Evolutionary conservation across 176 grass and related monocot species (phyloP), one percentile per base, ranked within the genome.

Genomic region (Carex parvula): DNA sequence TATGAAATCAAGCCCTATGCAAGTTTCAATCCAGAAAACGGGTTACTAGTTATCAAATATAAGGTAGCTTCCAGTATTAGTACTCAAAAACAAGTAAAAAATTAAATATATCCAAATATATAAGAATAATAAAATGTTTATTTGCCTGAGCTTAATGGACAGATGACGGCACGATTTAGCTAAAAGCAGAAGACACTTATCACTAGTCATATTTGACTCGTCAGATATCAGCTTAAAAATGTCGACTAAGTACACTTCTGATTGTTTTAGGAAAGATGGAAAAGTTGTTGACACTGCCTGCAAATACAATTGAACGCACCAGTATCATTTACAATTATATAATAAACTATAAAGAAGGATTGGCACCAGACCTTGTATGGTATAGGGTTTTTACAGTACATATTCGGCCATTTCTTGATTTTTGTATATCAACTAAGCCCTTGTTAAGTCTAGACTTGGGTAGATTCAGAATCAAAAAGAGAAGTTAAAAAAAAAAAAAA

Each of bases 121-220:
- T 83, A 67, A 32, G 67, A 69, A 58, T 59, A 73, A 74, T 54
- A 12, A 39, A 86, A 88, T 57, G 62, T 64, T 0, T 42, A 85
- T 89, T 89, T 91, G 92, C 95, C 95, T 93, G 75, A 95, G 92
- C 70, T 84, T 78, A 83, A 87, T 81, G 67, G 91, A 93, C 77
- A 98, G 71, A 86, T 90, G 59, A 46, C 61, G 82, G 68, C 42
- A 64, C 18, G 89, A 92, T 86, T 81, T 93, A 73, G 86, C 88
- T 83, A 98, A 87, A 84, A 95, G 88, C 60, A 70, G 84, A 64
- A 98, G 87, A 72, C 56, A 87, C 84, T 98, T 98, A 84, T 89
- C 89, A 88, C 92, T 95, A 84, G 86, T 80, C 69, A 93, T 74
- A 81, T 86, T 50, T 52, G 84, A 70, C 8, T 92, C 86, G 68